Conservation (phyloP, 192 early-diverging fungal species). For the Obelidium mucronatum region DNA sequence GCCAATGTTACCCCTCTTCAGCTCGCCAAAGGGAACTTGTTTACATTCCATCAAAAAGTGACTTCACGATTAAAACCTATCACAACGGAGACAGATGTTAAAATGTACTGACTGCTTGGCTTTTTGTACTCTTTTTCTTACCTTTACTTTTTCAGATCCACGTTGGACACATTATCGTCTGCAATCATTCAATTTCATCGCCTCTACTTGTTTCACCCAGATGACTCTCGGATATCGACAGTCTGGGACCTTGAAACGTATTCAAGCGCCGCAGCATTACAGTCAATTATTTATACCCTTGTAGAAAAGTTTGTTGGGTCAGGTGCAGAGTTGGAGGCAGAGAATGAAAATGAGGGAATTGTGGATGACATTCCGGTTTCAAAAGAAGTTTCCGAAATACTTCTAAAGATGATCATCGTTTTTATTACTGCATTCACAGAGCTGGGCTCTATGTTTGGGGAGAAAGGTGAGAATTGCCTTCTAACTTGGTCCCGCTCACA, state of each 20-base stretch:
- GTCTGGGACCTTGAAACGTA: conserved; percentile 11
- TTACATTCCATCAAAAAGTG: conserved; percentile 37
- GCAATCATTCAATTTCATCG: conserved; percentile 15
- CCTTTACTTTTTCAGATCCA: not conserved
- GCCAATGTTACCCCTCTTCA: conserved; percentile 36
- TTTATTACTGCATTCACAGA: conserved; percentile 39
- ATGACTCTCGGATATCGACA: conserved; percentile 1
- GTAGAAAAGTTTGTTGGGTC: conserved; percentile 22
- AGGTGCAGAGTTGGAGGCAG: not conserved
- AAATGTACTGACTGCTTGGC: not conserved
- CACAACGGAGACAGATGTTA: not conserved
- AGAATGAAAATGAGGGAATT: not conserved
- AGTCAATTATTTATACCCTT: conserved; percentile 2
- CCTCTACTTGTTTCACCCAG: conserved; percentile 15
- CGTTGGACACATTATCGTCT: not conserved
- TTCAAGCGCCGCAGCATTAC: not conserved
- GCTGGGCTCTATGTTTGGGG: conserved; percentile 36
- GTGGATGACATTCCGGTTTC: not conserved
- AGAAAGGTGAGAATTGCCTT: not conserved
- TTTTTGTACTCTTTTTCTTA: too few relatives aligned
- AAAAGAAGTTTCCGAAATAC: conserved; percentile 3
- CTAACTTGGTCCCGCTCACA: not conserved
- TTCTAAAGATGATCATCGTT: conserved; percentile 26
- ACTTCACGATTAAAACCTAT: not conserved
- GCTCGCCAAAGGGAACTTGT: conserved; percentile 46